These are phyloP conservation scores for Aureobasidium sp. DNA, from an alignment of 2,329 filamentous ascomycete species.

Conservation along the genomic window DNA sequence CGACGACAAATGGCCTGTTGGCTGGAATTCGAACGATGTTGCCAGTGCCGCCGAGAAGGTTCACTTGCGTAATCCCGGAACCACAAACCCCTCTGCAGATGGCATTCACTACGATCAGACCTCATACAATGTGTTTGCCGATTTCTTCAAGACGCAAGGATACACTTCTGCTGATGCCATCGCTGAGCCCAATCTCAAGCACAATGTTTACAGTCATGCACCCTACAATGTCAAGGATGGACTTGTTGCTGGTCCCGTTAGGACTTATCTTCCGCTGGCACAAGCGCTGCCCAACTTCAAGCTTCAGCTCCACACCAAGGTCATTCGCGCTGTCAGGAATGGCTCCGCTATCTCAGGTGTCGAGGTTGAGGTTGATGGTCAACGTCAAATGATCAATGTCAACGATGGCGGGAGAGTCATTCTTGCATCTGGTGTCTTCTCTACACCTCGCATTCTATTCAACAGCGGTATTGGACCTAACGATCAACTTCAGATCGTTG, in stretches of 20 bases:
- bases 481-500: conserved; percentile 17
- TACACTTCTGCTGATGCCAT: conserved; percentile 48
- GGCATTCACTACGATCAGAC: conserved; percentile 35
- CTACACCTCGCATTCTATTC: conserved; percentile 28
- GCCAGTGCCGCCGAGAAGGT: conserved; percentile 39
- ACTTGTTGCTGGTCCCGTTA: conserved; percentile 43
- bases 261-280: conserved; percentile 45
- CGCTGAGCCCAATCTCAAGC: conserved; percentile 39
- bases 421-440: conserved; percentile 31
- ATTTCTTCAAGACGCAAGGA: conserved; percentile 31
- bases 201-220: conserved; percentile 42
- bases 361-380: conserved; percentile 21
- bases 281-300: conserved; percentile 37
- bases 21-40: conserved; percentile 47
- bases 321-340: conserved; percentile 39
- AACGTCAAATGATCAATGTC: conserved; percentile 27
- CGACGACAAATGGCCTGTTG: conserved; percentile 42
- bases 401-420: conserved; percentile 29
- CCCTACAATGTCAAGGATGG: conserved; percentile 44
- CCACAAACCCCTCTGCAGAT: conserved; percentile 38
- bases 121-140: neutral
- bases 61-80: conserved; percentile 34
- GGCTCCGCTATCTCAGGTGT: conserved; percentile 38
- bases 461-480: conserved; percentile 32
- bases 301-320: conserved; percentile 38